Conservation (phyloP, 805 yeast species). For the Kuraishia cidri region DNA sequence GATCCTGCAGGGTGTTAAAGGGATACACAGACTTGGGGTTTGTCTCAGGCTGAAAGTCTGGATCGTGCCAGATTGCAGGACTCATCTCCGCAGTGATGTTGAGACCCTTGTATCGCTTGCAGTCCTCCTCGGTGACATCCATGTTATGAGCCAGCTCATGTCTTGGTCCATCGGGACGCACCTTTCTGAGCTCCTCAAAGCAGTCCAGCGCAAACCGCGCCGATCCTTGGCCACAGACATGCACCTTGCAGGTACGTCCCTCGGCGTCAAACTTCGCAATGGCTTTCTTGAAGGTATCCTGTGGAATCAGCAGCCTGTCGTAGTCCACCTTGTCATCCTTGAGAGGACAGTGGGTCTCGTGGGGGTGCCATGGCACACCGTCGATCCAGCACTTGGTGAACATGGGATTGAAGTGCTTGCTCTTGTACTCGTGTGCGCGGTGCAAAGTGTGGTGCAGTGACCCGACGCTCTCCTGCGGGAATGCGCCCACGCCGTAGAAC, state of each 20-base stretch:
- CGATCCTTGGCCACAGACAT: slow-evolving; percentile 15
- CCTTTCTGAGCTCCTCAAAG: slow-evolving; percentile 14
- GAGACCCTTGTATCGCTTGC: slow-evolving; percentile 11
- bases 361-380: slow-evolving; percentile 18
- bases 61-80: slow-evolving; percentile 17
- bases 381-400: slow-evolving; percentile 16
- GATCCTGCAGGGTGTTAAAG: slow-evolving; percentile 12
- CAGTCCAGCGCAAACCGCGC: slow-evolving; percentile 16
- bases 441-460: slow-evolving; percentile 12
- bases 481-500: slow-evolving; percentile 15
- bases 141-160: slow-evolving; percentile 18
- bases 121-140: slow-evolving; percentile 14
- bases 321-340: slow-evolving; percentile 11
- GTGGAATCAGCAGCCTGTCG: slow-evolving; percentile 13
- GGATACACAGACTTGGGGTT: slow-evolving; percentile 17
- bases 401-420: slow-evolving; percentile 16
- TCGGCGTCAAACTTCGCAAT: slow-evolving; percentile 15
- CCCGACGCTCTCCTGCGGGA: slow-evolving; percentile 14
- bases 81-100: slow-evolving; percentile 18
- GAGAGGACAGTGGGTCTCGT: slow-evolving; percentile 13
- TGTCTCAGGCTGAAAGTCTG: slow-evolving; percentile 15
- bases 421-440: slow-evolving; percentile 12
- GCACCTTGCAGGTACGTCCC: slow-evolving; percentile 15
- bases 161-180: slow-evolving; percentile 13
- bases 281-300: slow-evolving; percentile 14